These are phyloP conservation scores for Hirsutella thompsonii DNA, from an alignment of 2,329 filamentous ascomycete genomes.

Conservation along the genomic window DNA sequence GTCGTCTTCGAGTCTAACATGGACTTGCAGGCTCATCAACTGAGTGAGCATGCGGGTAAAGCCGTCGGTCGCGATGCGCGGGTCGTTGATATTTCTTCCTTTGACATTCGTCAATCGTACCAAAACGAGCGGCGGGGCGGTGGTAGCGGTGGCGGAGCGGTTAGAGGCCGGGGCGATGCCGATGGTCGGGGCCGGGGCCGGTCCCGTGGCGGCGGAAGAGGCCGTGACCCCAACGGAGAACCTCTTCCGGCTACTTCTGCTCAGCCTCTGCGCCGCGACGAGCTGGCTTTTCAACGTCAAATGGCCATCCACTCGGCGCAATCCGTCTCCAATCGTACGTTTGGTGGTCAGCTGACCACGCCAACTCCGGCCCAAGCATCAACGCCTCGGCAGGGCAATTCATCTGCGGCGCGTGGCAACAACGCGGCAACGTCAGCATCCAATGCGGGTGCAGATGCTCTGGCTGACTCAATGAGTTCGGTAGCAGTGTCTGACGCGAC, in stretches of 20 bases:
- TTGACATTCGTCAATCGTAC: conserved; percentile 68
- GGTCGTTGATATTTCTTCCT: conserved; percentile 74
- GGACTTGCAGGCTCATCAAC: conserved; percentile 86
- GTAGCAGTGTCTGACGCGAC: conserved; percentile 36
- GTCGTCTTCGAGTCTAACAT: conserved; percentile 92
- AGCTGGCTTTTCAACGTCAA: conserved; percentile 83
- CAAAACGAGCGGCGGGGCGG: conserved; percentile 38
- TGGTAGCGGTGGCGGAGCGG: conserved; percentile 27
- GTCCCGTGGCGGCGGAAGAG: conserved; percentile 36
- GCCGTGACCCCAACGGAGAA: conserved; percentile 79
- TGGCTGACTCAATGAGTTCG: conserved; percentile 11
- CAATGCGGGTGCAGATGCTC: not conserved
- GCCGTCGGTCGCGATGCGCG: conserved; percentile 73
- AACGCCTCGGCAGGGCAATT: conserved; percentile 6
- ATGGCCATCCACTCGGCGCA: conserved; percentile 84
- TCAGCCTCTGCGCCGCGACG: conserved; percentile 70
- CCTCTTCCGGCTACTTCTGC: conserved; percentile 63
- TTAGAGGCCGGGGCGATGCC: conserved; percentile 26
- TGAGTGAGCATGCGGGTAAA: conserved; percentile 78
- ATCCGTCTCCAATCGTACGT: conserved; percentile 64
- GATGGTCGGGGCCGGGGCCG: conserved; percentile 20
- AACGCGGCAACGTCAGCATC: not conserved
- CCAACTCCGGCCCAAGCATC: conserved; percentile 10
- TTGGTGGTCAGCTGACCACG: conserved; percentile 67
- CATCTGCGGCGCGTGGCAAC: not conserved